Conservation (phyloP, 1,284 basidiomycete genomes). For the Irpex sp. region DNA sequence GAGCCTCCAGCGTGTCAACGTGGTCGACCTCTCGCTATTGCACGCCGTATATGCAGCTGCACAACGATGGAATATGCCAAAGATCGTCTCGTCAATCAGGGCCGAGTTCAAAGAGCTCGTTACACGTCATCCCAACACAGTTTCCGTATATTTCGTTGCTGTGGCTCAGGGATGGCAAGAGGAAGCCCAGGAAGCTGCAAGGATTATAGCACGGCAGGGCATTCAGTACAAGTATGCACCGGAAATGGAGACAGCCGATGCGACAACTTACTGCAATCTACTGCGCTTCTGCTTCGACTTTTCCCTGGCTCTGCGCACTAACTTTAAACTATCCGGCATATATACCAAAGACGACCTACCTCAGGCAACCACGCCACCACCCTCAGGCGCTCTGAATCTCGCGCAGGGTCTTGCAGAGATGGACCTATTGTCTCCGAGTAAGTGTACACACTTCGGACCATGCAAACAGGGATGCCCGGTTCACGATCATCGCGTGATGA, state of each 20-base stretch:
- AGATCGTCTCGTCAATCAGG: not conserved
- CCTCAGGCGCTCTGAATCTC: too few species aligned
- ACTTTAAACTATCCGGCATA: not conserved
- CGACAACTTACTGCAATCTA: not conserved
- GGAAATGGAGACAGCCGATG: slow-evolving; percentile 3
- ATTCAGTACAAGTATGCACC: not conserved
- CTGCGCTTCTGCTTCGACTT: not conserved
- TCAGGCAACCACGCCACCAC: too few species aligned
- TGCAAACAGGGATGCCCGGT: not conserved
- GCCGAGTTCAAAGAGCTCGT: not conserved
- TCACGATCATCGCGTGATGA: not conserved
- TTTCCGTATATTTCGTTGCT: not conserved
- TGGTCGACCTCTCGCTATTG: not conserved
- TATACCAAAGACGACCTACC: too few species aligned
- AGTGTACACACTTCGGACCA: not conserved
- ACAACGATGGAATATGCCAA: not conserved
- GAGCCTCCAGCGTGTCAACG: too few species aligned
- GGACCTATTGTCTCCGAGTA: too few species aligned
- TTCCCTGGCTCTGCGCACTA: not conserved
- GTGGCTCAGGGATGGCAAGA: not conserved
- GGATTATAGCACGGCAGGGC: not conserved
- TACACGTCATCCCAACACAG: not conserved
- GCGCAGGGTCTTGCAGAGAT: too few species aligned
- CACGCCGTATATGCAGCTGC: not conserved
- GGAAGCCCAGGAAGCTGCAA: slow-evolving; percentile 3